Evolutionary conservation across 2,329 filamentous ascomycete species (phyloP), one percentile per base, ranked within the genome.

Genomic region (Fonsecaea multimorphosa): DNA sequence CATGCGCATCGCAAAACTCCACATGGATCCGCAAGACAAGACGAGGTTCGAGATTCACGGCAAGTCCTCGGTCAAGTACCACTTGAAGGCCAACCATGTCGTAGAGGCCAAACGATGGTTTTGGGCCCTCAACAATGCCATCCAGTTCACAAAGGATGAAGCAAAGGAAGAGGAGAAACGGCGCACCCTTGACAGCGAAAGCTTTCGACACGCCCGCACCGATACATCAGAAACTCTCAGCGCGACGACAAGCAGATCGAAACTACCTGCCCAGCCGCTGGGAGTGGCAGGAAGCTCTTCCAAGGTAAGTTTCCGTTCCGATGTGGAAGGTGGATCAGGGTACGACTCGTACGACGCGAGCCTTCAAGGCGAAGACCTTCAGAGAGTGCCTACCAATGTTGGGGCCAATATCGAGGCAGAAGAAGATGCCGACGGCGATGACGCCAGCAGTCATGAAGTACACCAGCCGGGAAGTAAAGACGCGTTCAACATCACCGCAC

Each of bases 41-140:
- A 94, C 93, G 53, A 93, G 94, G 66, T 98, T 99, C 74, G 95
- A 99, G 75, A 98, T 99, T 60, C 92, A 94, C 68, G 95, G 95
- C 59, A 99, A 99, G 79, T 97, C 94, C 0, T 98, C 94, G 0
- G 95, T 99, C 76, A 99, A 97, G 79, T 99, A 99, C 77, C 94
- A 96, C 56, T 84, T 99, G 60, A 98, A 97, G 78, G 95, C 95
- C 0, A 99, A 99, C 74, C 95, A 99, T 78, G 91, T 97, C 75
- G 94, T 98, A 31, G 95, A 99, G 78, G 94, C 95, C 5, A 99
- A 99, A 79, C 87, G 95, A 62, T 99, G 95, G 95, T 99, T 96
- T 78, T 99, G 95, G 95, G 92, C 95, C 0, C 83, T 99, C 69
- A 99, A 99, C 80, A 99, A 99, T 76, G 94, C 95, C 5, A 99